A percentile compares a stretch with the other conserved stretches of the same genome.
phyloP scores from a whole-genome alignment of 1,139 yeast genomes.

The Sugiyamaella xylanicola region DNA sequence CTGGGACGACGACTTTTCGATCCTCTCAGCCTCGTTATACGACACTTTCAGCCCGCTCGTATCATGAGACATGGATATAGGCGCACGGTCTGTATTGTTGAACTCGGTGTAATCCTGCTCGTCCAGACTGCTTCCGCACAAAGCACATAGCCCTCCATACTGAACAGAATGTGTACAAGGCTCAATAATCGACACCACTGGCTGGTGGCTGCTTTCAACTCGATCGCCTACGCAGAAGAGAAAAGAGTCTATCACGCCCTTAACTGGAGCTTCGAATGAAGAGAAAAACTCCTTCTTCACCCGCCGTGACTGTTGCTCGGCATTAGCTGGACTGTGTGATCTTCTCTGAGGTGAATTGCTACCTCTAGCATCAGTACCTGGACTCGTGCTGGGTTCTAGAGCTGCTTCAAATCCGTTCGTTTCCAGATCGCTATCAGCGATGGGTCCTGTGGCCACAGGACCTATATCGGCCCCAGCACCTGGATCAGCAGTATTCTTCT shows the following conservation, averaged over 20 bases:
- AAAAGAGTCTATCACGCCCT: constrained; percentile 62
- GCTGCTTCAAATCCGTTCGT: neutral
- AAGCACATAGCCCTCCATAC: constrained; percentile 92
- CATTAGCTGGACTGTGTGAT: constrained; percentile 10
- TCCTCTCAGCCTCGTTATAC: constrained; percentile 79
- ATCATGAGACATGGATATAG: constrained; percentile 88
- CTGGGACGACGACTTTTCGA: constrained; percentile 68
- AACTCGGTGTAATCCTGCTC: constrained; percentile 77
- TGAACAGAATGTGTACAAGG: constrained; percentile 95
- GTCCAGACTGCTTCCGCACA: constrained; percentile 85
- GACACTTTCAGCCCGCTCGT: constrained; percentile 84
- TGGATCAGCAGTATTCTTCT: neutral
- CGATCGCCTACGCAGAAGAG: constrained; percentile 60
- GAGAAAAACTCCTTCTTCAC: constrained; percentile 44
- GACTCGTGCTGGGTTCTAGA: too few species aligned
- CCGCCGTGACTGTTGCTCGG: constrained; percentile 20
- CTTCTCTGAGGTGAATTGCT: neutral
- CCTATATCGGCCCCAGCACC: neutral
- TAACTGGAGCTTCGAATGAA: constrained; percentile 79
- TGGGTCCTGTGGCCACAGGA: neutral
- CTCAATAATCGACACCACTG: constrained; percentile 62
- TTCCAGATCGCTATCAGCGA: neutral
- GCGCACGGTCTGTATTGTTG: constrained; percentile 72
- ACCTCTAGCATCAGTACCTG: too few species aligned
- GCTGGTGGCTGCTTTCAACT: constrained; percentile 52